These are phyloP conservation scores for Xylariaceae sp. DNA, from an alignment of 2,329 filamentous ascomycete species.

Conservation along the genomic window DNA sequence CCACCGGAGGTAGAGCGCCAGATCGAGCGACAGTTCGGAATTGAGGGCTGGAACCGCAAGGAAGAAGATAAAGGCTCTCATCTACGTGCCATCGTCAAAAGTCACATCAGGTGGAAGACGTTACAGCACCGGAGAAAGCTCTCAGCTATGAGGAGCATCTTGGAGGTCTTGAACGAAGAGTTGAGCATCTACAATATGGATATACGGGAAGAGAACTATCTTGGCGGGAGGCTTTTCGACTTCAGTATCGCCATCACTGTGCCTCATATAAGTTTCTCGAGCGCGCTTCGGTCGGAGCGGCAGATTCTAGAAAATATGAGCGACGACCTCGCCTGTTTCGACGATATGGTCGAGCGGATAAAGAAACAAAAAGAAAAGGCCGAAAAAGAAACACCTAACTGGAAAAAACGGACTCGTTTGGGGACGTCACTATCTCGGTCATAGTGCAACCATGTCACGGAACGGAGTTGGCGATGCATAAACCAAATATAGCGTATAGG, in stretches of 20 bases:
- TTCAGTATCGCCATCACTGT: conserved; percentile 12
- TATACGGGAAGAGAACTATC: conserved; percentile 10
- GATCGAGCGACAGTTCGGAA: conserved; percentile 7
- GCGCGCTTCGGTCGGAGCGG: neutral
- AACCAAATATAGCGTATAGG: too few species aligned
- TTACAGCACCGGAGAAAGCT: neutral
- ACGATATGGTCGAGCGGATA: neutral
- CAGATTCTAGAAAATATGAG: neutral
- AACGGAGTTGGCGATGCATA: too few species aligned
- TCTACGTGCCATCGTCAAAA: conserved; percentile 11
- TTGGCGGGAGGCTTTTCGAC: conserved; percentile 15
- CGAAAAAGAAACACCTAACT: neutral
- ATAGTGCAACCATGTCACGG: too few species aligned
- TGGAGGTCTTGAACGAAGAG: conserved; percentile 8
- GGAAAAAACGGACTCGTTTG: too few species aligned
- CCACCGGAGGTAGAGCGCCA: neutral
- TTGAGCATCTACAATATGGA: conserved; percentile 16
- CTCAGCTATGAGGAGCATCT: conserved; percentile 5
- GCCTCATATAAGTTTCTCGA: conserved; percentile 6
- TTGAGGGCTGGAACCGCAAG: conserved; percentile 11
- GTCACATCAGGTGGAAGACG: conserved; percentile 6
- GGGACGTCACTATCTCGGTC: too few species aligned
- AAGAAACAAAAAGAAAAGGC: neutral
- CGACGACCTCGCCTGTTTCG: conserved; percentile 2
- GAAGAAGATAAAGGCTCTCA: neutral